phyloP scores from a whole-genome alignment of 768 basidiomycete genomes.

The Tulasnella sp. region DNA sequence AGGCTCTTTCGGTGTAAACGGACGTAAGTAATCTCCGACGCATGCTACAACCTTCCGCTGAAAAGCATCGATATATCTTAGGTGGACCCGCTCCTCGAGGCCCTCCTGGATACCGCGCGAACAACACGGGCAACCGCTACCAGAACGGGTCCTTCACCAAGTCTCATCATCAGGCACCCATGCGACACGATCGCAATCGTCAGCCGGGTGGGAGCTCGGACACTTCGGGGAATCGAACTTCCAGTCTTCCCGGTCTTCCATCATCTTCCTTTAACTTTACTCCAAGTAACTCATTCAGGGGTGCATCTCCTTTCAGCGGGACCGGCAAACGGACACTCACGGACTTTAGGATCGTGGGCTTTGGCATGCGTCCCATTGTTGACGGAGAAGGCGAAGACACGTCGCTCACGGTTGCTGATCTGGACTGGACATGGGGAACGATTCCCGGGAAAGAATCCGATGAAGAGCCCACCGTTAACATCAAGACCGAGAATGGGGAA shows the following conservation, averaged over 20 bases:
- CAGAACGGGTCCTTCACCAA: background rate
- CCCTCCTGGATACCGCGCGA: background rate
- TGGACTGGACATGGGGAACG: slow-evolving; percentile 81
- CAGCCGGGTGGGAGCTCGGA: background rate
- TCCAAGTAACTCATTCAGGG: slow-evolving; percentile 14
- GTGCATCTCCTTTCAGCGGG: slow-evolving; percentile 20
- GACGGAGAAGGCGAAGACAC: slow-evolving; percentile 34
- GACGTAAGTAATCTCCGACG: background rate
- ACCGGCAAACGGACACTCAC: slow-evolving; percentile 78
- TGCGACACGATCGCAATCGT: background rate
- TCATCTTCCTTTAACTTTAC: slow-evolving; percentile 12
- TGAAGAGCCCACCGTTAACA: slow-evolving; percentile 28
- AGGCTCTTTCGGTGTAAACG: background rate
- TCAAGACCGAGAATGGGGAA: background rate
- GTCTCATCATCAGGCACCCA: background rate
- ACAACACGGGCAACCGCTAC: background rate
- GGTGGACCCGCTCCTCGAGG: slow-evolving; percentile 6
- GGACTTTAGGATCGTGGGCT: slow-evolving; percentile 91
- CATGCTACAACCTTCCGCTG: background rate
- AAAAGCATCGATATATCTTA: background rate
- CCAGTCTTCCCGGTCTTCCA: background rate
- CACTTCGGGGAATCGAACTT: background rate
- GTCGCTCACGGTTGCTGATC: slow-evolving; percentile 41
- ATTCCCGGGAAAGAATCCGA: slow-evolving; percentile 15
- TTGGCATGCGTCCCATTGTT: background rate